Conservation (phyloP, 768 basidiomycete genomes). For the Boletus edulis region DNA sequence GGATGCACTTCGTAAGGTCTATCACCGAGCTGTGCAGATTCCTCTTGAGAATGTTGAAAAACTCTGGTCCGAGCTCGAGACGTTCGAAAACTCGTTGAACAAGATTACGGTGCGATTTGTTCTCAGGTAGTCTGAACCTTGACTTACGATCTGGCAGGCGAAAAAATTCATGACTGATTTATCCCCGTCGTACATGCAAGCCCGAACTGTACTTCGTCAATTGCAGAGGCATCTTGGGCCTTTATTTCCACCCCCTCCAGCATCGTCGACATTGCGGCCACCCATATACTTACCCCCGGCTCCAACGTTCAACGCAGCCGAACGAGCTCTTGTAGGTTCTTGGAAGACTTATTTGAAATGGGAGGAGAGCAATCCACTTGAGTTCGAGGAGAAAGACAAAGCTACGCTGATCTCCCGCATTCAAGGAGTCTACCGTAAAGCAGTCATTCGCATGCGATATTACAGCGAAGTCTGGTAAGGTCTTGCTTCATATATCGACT, state of each 20-base stretch:
- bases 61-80: conserved; percentile 91
- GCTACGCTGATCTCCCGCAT: conserved; percentile 65
- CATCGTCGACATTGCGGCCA: conserved; percentile 39
- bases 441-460: conserved; percentile 88
- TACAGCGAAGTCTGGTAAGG: conserved; percentile 91
- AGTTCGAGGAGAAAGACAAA: conserved; percentile 83
- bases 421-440: conserved; percentile 83
- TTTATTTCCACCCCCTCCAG: conserved; percentile 52
- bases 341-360: conserved; percentile 95
- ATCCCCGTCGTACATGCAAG: conserved; percentile 94
- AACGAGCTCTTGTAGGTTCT: conserved; percentile 71
- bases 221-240: conserved; percentile 66
- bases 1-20: conserved; percentile 88
- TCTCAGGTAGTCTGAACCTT: not conserved
- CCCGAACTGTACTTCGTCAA: conserved; percentile 83
- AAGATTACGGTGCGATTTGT: conserved; percentile 64
- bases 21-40: conserved; percentile 91
- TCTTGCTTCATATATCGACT: not conserved
- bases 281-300: conserved; percentile 61
- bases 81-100: conserved; percentile 87
- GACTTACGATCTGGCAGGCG: conserved; percentile 47
- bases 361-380: conserved; percentile 93
- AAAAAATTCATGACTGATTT: conserved; percentile 95
- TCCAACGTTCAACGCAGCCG: conserved; percentile 70
- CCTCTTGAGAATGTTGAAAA: conserved; percentile 91